Conservation (phyloP, 768 basidiomycete genomes). For the Trichaptum fuscoviolaceum region DNA sequence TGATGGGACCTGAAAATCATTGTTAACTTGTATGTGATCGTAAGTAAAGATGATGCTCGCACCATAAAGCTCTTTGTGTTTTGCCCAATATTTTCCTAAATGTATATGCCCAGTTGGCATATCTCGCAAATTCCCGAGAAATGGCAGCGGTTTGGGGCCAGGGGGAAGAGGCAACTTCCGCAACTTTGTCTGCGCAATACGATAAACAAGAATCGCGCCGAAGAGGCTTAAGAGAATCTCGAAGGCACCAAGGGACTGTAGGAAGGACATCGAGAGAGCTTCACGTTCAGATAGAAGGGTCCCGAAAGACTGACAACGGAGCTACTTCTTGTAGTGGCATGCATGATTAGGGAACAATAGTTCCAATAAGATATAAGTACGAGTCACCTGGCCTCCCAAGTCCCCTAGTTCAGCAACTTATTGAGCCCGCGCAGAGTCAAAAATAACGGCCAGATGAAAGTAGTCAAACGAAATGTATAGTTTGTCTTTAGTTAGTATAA, state of each 20-base stretch:
- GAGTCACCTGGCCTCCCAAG: no score
- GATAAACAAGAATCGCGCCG: background rate
- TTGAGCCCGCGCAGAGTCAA: no score
- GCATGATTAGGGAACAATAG: no score
- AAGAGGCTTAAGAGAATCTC: background rate
- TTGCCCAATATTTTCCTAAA: slow-evolving; percentile 16
- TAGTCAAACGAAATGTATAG: no score
- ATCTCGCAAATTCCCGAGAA: slow-evolving; percentile 50
- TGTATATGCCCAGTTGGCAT: slow-evolving; percentile 34
- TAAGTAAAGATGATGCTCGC: background rate
- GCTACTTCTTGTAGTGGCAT: no score
- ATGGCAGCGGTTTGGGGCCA: slow-evolving; percentile 45
- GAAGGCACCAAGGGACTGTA: background rate
- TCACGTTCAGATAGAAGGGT: no score
- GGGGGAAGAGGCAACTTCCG: slow-evolving; percentile 42
- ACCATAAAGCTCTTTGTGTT: background rate
- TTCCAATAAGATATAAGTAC: no score
- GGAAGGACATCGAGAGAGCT: background rate
- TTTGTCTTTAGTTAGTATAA: no score
- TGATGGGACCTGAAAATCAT: background rate
- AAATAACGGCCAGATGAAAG: no score
- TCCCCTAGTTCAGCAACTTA: no score
- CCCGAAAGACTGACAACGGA: no score
- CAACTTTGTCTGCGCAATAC: slow-evolving; percentile 10
- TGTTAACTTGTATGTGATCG: background rate